Evolutionary conservation across 2,329 filamentous ascomycete genomes (phyloP).

Genomic region (Colletotrichum gloeosporioides): DNA sequence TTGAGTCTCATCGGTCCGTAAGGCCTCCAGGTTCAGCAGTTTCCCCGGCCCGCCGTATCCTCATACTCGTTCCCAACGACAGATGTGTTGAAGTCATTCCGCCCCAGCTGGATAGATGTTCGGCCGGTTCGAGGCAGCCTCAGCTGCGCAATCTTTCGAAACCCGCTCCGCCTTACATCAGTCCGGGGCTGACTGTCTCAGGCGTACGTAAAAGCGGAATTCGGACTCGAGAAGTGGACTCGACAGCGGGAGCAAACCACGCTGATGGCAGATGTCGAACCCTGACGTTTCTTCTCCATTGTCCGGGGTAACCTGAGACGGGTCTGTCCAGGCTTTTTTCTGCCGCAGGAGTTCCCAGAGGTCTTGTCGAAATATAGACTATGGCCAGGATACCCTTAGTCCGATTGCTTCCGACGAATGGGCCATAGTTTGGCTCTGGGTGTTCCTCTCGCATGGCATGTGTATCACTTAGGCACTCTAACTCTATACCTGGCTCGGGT

Average conservation of each 20-base stretch:
- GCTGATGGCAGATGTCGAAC: neutral
- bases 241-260: neutral
- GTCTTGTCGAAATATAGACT: neutral
- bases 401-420: neutral
- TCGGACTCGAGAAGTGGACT: neutral
- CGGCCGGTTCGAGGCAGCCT: neutral
- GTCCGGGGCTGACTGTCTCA: neutral
- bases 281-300: neutral
- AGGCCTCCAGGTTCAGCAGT: neutral
- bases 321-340: neutral
- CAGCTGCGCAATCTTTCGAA: neutral
- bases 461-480: neutral
- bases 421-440: neutral
- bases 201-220: neutral
- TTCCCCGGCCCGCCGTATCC: neutral
- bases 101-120: neutral
- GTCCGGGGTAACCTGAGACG: neutral
- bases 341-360: neutral
- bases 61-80: neutral
- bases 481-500: neutral
- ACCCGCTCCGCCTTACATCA: neutral
- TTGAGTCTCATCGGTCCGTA: neutral
- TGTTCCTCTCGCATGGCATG: neutral
- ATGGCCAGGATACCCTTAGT: neutral
- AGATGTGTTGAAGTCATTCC: neutral